These are phyloP conservation scores for Pyricularia grisea DNA, from an alignment of 2,329 filamentous ascomycete species.

Conservation along the genomic window DNA sequence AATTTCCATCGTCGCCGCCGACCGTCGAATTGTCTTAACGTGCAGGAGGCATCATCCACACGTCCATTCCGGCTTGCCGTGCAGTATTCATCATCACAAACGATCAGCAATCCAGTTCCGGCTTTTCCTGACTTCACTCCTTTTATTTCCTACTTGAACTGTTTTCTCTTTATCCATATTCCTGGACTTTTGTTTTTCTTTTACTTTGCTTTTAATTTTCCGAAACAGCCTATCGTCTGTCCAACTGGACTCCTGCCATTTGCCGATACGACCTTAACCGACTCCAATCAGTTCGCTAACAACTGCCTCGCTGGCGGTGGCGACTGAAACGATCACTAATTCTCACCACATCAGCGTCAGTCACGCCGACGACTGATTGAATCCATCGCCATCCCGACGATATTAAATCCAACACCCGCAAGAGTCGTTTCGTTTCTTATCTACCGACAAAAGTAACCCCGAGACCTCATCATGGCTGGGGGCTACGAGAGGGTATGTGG, in stretches of 20 bases:
- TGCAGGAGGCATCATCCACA: background rate
- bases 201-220: background rate
- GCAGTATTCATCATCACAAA: background rate
- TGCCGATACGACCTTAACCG: background rate
- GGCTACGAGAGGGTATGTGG: slow-evolving; percentile 48
- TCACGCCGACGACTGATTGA: background rate
- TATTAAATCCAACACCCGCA: background rate
- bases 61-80: too few relatives aligned
- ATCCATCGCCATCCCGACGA: background rate
- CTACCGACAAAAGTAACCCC: background rate
- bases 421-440: background rate
- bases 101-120: background rate
- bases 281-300: background rate
- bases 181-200: background rate
- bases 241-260: background rate
- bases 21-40: background rate
- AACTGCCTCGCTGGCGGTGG: background rate
- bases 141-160: background rate
- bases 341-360: background rate
- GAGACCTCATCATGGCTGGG: slow-evolving; percentile 33
- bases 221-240: background rate
- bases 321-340: background rate
- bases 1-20: background rate
- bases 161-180: background rate
- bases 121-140: background rate